phyloP scores from a whole-genome alignment of 2,329 filamentous ascomycete genomes.

The Metarhizium guizhouense region DNA sequence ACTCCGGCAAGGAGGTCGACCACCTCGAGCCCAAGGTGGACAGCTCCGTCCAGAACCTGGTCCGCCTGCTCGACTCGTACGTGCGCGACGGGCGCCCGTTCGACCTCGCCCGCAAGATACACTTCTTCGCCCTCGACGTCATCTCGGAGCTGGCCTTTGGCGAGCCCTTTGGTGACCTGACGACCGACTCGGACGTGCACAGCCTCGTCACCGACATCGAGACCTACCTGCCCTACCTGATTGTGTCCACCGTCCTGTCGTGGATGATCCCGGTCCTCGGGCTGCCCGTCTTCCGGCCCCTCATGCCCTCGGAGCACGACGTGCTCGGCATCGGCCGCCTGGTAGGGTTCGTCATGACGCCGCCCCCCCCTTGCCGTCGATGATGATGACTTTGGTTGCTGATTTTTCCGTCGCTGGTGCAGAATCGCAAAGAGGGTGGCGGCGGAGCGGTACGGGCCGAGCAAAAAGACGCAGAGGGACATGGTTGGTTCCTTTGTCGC shows the following conservation, averaged over 20 bases:
- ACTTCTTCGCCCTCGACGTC: slow-evolving; percentile 47
- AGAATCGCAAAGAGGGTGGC: slow-evolving; percentile 36
- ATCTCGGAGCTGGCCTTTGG: slow-evolving; percentile 46
- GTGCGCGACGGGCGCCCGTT: slow-evolving; percentile 5
- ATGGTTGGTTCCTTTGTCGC: slow-evolving; percentile 40
- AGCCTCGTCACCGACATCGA: slow-evolving; percentile 36
- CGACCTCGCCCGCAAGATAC: slow-evolving; percentile 32
- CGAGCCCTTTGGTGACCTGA: slow-evolving; percentile 38
- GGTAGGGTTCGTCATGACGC: slow-evolving; percentile 29
- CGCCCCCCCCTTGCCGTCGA: too few species aligned
- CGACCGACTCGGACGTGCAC: slow-evolving; percentile 37
- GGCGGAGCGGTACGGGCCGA: slow-evolving; percentile 33
- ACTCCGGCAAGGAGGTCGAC: slow-evolving; percentile 39
- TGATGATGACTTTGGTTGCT: too few species aligned
- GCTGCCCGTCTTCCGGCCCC: slow-evolving; percentile 28
- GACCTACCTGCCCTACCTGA: slow-evolving; percentile 12
- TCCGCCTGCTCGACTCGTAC: slow-evolving; percentile 9
- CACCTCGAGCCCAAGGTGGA: slow-evolving; percentile 34
- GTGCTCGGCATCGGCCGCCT: slow-evolving; percentile 29
- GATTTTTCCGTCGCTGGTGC: neutral
- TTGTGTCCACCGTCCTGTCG: slow-evolving; percentile 11
- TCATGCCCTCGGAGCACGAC: slow-evolving; percentile 32
- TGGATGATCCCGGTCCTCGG: slow-evolving; percentile 25
- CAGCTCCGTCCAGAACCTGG: slow-evolving; percentile 7
- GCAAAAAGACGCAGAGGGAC: slow-evolving; percentile 34